These are phyloP conservation scores for Suillus occidentalis DNA, from an alignment of 768 basidiomycete species.

Conservation along the genomic window DNA sequence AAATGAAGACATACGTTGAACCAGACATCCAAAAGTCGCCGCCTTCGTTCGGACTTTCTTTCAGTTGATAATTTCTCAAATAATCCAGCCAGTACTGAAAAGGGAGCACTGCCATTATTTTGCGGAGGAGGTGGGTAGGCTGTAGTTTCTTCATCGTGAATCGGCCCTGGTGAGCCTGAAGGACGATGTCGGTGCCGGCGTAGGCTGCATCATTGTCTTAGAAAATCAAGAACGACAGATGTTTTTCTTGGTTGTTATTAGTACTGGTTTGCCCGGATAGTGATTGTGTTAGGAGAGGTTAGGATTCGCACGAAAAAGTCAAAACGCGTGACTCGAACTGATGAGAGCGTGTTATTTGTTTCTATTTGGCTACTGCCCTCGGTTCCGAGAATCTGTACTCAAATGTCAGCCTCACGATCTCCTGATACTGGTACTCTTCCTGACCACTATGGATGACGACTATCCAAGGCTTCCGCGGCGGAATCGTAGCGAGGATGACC, in stretches of 20 bases:
- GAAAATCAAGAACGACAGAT: neutral
- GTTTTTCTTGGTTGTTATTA: neutral
- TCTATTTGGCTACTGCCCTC: conserved; percentile 11
- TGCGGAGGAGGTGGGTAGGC: conserved; percentile 57
- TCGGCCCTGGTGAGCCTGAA: conserved; percentile 43
- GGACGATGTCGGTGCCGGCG: conserved; percentile 65
- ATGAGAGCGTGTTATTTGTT: conserved; percentile 21
- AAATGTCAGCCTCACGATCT: neutral
- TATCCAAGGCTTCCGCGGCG: conserved; percentile 30
- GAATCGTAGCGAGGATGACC: conserved; percentile 41
- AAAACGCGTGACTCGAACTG: neutral
- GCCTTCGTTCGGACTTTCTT: conserved; percentile 71
- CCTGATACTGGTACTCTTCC: no score
- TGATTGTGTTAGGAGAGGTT: neutral
- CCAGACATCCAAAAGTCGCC: conserved; percentile 71
- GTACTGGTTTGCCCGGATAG: neutral
- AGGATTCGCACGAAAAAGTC: neutral
- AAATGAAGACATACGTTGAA: conserved; percentile 61
- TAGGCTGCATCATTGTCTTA: conserved; percentile 53
- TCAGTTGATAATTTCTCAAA: conserved; percentile 77
- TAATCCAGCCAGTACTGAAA: conserved; percentile 63
- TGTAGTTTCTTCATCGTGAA: conserved; percentile 28
- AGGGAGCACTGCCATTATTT: conserved; percentile 69
- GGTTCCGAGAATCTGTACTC: neutral
- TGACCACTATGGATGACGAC: conserved; percentile 14